Evolutionary conservation across 2,329 filamentous ascomycete genomes (phyloP), one percentile per base, ranked within the genome.

Genomic region (Meredithiella fracta): DNA sequence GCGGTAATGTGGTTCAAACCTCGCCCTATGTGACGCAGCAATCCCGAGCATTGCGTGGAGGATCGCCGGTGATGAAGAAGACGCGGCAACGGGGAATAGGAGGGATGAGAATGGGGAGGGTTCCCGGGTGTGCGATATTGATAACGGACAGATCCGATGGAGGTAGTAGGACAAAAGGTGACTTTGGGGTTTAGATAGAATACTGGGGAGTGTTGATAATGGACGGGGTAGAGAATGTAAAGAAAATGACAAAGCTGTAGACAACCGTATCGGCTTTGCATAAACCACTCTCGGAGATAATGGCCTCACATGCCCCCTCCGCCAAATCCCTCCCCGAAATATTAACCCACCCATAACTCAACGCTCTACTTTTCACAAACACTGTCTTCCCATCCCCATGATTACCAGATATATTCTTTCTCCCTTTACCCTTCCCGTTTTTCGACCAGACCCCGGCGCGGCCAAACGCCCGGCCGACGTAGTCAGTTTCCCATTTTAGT

Each of bases 401-500:
- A n/a, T n/a, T n/a, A n/a, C n/a, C n/a, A n/a, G n/a, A n/a, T n/a
- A n/a, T n/a, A n/a, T n/a, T n/a, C n/a, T n/a, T n/a, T n/a, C n/a
- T n/a, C n/a, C n/a, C n/a, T 15, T 55, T 55, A 15, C 40, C 6
- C 29, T 49, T 55, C 5, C 53, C 53, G n/a, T 58, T 58, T 17
- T 64, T 66, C 3, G 60, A 57, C 65, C 64, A 66, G 11, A 65
- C 63, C 2, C 65, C 65, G 23, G 63, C 61, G 25, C 65, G 34
- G 2, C 65, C 65, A 60, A 66, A 66, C 6, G 65, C 65, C 2
- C 63, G 47, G 0, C 65, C 65, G 5, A 60, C 57, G 40, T 64
- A 66, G 54, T 66, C 65, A 0, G 62, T 51, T 34, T 66, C 64
- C 64, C 65, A 66, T 58, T 66, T 66, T 9, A 55, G 44, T 11